These are phyloP conservation scores for Alternaria arbusti DNA, from an alignment of 2,329 filamentous ascomycete species.

Conservation along the genomic window DNA sequence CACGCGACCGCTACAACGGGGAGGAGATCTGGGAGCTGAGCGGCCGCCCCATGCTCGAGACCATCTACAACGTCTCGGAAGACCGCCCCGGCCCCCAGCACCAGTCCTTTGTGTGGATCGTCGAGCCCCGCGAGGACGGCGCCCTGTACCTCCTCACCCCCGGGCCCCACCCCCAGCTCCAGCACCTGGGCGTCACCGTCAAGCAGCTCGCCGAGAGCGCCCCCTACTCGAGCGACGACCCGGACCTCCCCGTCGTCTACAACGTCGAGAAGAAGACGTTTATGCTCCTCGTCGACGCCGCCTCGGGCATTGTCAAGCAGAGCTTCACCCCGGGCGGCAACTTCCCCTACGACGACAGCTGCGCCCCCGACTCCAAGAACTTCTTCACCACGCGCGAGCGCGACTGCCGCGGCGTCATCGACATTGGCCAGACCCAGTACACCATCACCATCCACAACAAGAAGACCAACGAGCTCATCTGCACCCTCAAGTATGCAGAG, in stretches of 20 bases:
- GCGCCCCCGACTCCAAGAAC: conserved; percentile 66
- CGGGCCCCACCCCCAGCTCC: conserved; percentile 64
- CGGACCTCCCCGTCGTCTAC: conserved; percentile 74
- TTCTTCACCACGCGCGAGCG: conserved; percentile 55
- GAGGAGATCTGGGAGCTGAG: conserved; percentile 84
- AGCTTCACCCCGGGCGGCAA: conserved; percentile 79
- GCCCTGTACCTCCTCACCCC: conserved; percentile 86
- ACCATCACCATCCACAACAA: conserved; percentile 82
- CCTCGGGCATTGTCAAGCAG: conserved; percentile 80
- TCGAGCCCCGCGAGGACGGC: conserved; percentile 88
- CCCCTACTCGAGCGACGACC: conserved; percentile 76
- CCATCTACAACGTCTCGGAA: conserved; percentile 70
- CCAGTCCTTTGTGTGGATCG: conserved; percentile 92
- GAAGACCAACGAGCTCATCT: conserved; percentile 76
- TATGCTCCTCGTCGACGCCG: conserved; percentile 86
- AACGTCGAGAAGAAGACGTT: conserved; percentile 90
- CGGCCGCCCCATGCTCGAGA: conserved; percentile 89
- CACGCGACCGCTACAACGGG: conserved; percentile 86
- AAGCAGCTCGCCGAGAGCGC: conserved; percentile 86
- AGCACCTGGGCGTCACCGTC: conserved; percentile 74
- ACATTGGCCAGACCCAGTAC: conserved; percentile 87
- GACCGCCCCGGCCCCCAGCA: conserved; percentile 55
- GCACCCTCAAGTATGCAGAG: conserved; percentile 89
- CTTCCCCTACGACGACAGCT: conserved; percentile 75
- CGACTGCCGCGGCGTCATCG: conserved; percentile 81